Evolutionary conservation across 148 eudicot genomes (phyloP), one percentile per base, ranked within the genome.

Genomic region (Diospyros lotus): DNA sequence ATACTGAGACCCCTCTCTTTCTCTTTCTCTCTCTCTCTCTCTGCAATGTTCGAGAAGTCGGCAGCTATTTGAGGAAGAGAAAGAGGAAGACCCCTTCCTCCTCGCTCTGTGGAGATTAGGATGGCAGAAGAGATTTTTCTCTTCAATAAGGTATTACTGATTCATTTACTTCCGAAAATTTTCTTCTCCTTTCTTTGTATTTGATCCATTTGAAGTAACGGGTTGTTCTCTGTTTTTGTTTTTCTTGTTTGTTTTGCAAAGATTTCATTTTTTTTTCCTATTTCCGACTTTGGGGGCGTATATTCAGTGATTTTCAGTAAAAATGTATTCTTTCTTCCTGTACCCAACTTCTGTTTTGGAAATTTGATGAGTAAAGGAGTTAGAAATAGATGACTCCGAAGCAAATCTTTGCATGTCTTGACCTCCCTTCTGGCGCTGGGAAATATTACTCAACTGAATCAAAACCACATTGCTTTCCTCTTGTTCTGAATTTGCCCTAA

Each of bases 91-190:
- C 45, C 41, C 65, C 40, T 42, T 44, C 59, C 18, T 48, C 72
- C 56, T 41, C 42, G 51, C 15, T 2, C 64, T 78, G 45, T 64
- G 52, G 70, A 71, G 38, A 50, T 52, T 56, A 52, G 28, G 69
- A 89, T 89, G 91, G 91, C 84, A 18, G 96, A 87, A 58, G 80
- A 79, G 62, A 77, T 87, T 15, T 79, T 82, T 78, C 67, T 83
- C 70, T 74, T 69, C 75, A 73, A 77, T 75, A 89, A 89, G 91
- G 96, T 91, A 43, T 28, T 46, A 52, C 68, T 18, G 45, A 69
- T 69, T 56, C 66, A 48, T 15, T 66, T 52, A 28, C 40, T 48
- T 44, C 54, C 6, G 11, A 43, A 43, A 45, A 14, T 45, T 66
- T 68, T 1, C n/a, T 6, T 54, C 39, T 70, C 9, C n/a, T n/a